phyloP scores from a whole-genome alignment of 2,329 filamentous ascomycete species.

The Clonostachys byssicola region DNA sequence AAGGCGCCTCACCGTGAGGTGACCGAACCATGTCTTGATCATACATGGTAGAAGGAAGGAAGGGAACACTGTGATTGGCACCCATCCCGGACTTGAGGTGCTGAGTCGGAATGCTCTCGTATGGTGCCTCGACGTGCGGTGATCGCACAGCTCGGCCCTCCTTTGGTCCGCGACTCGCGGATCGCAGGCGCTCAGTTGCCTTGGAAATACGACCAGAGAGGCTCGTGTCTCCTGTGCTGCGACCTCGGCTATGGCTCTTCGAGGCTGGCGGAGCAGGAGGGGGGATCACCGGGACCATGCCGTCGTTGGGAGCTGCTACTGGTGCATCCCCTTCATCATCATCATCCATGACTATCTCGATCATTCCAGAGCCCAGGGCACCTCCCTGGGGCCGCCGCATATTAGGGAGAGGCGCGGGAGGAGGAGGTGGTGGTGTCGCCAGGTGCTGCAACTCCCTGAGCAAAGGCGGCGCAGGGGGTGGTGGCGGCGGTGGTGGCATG shows the following conservation, averaged over 20 bases:
- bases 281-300: conserved; percentile 37
- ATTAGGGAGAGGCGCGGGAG: conserved; percentile 52
- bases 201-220: conserved; percentile 51
- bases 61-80: too few species aligned
- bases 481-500: conserved; percentile 44
- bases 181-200: conserved; percentile 56
- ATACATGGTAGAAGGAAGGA: too few species aligned
- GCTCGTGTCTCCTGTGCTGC: conserved; percentile 48
- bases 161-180: conserved; percentile 52
- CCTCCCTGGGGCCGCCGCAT: conserved; percentile 33
- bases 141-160: conserved; percentile 17
- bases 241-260: conserved; percentile 53
- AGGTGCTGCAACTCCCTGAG: conserved; percentile 61
- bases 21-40: too few species aligned
- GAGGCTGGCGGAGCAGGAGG: conserved; percentile 37
- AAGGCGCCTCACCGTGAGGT: conserved; percentile 6
- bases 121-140: conserved; percentile 22
- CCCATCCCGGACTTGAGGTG: conserved; percentile 16
- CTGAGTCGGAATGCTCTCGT: conserved; percentile 32
- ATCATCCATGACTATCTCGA: conserved; percentile 65
- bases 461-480: conserved; percentile 41
- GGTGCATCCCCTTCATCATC: conserved; percentile 32
- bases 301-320: conserved; percentile 31
- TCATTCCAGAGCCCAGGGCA: conserved; percentile 48
- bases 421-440: conserved; percentile 56